Conservation (phyloP, 257 asterid genomes). For the Petunia axillaris region DNA sequence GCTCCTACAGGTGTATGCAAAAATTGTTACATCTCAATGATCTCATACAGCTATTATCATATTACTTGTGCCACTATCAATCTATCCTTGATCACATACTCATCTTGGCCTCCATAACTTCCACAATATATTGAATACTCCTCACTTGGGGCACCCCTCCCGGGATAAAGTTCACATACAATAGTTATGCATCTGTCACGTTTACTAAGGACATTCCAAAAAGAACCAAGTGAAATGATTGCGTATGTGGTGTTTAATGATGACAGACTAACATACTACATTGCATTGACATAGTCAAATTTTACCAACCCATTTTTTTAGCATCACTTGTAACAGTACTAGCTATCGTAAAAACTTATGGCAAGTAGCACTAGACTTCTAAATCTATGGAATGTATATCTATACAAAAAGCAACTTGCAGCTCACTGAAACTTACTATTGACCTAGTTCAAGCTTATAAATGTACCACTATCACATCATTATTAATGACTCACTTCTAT, state of each 20-base stretch:
- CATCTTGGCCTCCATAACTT: not conserved
- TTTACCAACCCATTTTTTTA: conserved; percentile 7
- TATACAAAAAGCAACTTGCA: not conserved
- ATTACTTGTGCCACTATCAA: not conserved
- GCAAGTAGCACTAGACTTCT: not conserved
- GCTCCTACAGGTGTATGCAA: not conserved
- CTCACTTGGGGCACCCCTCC: conserved; percentile 11
- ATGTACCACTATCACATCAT: not conserved
- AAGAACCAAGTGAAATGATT: conserved; percentile 17
- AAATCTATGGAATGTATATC: not conserved
- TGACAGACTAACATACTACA: not conserved
- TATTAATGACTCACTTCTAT: not conserved
- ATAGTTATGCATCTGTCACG: conserved; percentile 17
- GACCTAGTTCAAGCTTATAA: conserved; percentile 5
- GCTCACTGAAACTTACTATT: not conserved
- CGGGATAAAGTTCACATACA: not conserved
- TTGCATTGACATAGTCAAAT: conserved; percentile 15
- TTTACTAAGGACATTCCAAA: conserved; percentile 3
- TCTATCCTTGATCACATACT: conserved; percentile 5
- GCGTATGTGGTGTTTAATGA: not conserved
- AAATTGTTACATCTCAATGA: not conserved
- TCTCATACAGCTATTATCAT: not conserved
- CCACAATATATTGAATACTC: conserved; percentile 18
- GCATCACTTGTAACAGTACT: conserved; percentile 13
- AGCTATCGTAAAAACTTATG: not conserved